phyloP scores from a whole-genome alignment of 2,329 filamentous ascomycete species.

The Leptographium wingfieldii region DNA sequence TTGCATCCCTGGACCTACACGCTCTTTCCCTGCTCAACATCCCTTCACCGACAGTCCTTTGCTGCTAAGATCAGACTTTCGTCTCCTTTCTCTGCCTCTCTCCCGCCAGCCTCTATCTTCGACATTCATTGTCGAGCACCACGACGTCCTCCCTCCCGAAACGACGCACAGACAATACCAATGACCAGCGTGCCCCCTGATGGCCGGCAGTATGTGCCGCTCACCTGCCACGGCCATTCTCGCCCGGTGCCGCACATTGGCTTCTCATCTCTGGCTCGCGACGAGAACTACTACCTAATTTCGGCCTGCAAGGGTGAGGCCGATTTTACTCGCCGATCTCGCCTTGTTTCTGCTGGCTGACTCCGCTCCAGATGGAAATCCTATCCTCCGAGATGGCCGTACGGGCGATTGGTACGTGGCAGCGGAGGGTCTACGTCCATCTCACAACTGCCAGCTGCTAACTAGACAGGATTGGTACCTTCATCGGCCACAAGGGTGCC shows the following conservation, averaged over 20 bases:
- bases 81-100: not conserved
- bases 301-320: slow-evolving; percentile 74
- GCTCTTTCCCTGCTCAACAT: not conserved
- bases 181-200: slow-evolving; percentile 20
- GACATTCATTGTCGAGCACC: not conserved
- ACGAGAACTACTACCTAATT: slow-evolving; percentile 81
- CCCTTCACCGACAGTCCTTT: not conserved
- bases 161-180: not conserved
- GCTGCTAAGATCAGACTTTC: not conserved
- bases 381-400: slow-evolving; percentile 91
- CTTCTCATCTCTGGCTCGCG: slow-evolving; percentile 74
- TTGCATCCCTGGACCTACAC: not conserved
- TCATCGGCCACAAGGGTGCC: slow-evolving; percentile 94
- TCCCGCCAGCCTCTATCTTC: not conserved
- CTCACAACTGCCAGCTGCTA: not conserved
- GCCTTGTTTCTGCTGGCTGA: not conserved
- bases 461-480: slow-evolving; percentile 74
- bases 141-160: not conserved
- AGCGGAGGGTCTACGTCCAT: not conserved
- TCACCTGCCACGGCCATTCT: slow-evolving; percentile 92
- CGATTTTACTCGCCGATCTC: not conserved
- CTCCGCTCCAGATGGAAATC: slow-evolving; percentile 66
- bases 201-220: slow-evolving; percentile 56
- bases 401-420: slow-evolving; percentile 74
- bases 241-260: slow-evolving; percentile 82